Conservation (phyloP, 2,329 filamentous ascomycete genomes). For the Arthrobotrys megalospora region DNA sequence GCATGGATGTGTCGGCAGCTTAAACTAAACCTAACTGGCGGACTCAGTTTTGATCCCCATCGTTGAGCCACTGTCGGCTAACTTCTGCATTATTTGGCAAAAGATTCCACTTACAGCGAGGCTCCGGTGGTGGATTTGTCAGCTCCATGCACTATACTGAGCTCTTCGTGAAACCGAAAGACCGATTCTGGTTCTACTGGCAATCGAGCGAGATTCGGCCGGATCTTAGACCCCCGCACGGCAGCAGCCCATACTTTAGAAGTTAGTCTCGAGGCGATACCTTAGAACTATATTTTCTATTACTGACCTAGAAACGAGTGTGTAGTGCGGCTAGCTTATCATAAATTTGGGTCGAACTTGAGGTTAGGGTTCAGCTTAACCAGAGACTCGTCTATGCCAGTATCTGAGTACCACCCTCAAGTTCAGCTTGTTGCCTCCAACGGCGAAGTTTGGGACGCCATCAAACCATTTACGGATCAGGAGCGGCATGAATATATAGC, state of each 20-base stretch:
- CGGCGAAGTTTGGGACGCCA: background rate
- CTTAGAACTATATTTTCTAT: background rate
- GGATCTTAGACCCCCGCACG: background rate
- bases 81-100: background rate
- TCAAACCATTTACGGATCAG: background rate
- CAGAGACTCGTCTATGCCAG: background rate
- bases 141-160: background rate
- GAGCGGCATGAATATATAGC: background rate
- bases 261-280: background rate
- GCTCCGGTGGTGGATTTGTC: background rate
- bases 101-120: background rate
- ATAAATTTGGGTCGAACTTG: background rate
- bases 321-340: background rate
- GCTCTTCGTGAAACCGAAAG: background rate
- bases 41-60: too few species aligned
- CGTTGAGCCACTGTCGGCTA: too few species aligned
- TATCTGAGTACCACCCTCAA: background rate
- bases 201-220: background rate
- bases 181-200: background rate
- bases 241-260: background rate
- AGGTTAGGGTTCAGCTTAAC: constrained; percentile 10
- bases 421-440: background rate
- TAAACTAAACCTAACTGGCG: too few species aligned
- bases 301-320: background rate
- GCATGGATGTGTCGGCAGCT: background rate